Percentiles rank a stretch among this genome's conserved stretches.
Evolutionary conservation across 2,329 filamentous ascomycete genomes (phyloP).

Genomic region (Sclerotinia nivalis): DNA sequence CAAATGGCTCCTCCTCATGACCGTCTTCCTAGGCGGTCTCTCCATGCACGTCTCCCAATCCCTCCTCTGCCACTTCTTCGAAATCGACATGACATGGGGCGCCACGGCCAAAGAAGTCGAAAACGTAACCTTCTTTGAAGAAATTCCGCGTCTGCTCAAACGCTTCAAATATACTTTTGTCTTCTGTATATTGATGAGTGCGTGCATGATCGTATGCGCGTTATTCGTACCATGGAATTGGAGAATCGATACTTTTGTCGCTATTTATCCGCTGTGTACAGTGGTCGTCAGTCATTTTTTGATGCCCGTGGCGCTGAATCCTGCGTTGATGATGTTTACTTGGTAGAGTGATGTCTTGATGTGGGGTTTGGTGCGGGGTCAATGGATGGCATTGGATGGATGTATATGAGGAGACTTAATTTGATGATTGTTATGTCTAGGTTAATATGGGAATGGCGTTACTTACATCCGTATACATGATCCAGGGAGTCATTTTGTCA

Average conservation of each 20-base stretch:
- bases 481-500: not conserved
- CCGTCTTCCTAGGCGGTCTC: conserved; percentile 80
- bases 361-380: not conserved
- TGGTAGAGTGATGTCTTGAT: conserved; percentile 51
- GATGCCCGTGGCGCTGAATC: conserved; percentile 72
- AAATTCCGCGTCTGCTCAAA: conserved; percentile 75
- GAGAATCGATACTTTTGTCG: conserved; percentile 70
- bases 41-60: conserved; percentile 80
- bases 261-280: conserved; percentile 73
- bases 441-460: conserved; percentile 16
- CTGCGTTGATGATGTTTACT: conserved; percentile 76
- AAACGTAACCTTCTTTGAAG: conserved; percentile 81
- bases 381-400: not conserved
- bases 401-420: not conserved
- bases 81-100: conserved; percentile 84
- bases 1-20: conserved; percentile 73
- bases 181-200: conserved; percentile 53
- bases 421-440: not conserved
- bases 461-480: not conserved
- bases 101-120: conserved; percentile 81
- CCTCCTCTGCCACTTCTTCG: conserved; percentile 78
- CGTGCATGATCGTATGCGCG: conserved; percentile 59
- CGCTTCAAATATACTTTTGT: conserved; percentile 60
- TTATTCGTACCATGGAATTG: conserved; percentile 65
- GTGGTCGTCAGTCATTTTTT: conserved; percentile 68